Percentiles rank a stretch among this genome's conserved stretches.
phyloP scores from a whole-genome alignment of 257 asterid species.

The Parsonsia alboflavescens region DNA sequence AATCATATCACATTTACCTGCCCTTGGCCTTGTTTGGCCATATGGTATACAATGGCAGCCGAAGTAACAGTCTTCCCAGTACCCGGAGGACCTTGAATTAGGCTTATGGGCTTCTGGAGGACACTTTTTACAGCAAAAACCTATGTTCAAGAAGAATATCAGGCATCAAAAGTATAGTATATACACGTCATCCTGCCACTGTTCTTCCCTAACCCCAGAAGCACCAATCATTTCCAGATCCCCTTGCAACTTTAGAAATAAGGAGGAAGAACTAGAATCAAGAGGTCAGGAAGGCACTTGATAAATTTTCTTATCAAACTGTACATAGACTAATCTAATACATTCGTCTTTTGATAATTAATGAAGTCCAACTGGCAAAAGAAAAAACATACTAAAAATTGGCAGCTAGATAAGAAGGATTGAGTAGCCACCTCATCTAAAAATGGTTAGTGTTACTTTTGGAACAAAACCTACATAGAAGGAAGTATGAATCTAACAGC shows the following conservation, averaged over 20 bases:
- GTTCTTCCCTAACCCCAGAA: neutral
- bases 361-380: neutral
- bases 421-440: too few relatives aligned
- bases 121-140: conserved; percentile 99
- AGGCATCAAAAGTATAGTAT: neutral
- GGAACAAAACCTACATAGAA: neutral
- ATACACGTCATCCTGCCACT: too few relatives aligned
- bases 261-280: neutral
- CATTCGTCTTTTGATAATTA: neutral
- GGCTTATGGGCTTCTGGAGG: conserved; percentile 92
- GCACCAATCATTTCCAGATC: neutral
- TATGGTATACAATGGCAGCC: conserved; percentile 96
- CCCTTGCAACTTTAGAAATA: neutral
- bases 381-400: too few relatives aligned
- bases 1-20: conserved; percentile 44
- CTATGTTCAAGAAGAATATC: conserved; percentile 26
- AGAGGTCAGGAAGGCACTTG: too few relatives aligned
- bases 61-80: conserved; percentile 99
- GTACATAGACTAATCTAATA: neutral
- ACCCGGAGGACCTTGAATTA: conserved; percentile 98
- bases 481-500: neutral
- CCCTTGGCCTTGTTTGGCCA: conserved; percentile 99
- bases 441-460: neutral
- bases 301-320: too few relatives aligned
- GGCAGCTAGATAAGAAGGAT: neutral